phyloP scores from a whole-genome alignment of 192 early-diverging fungal species.

The Podila epicladia region DNA sequence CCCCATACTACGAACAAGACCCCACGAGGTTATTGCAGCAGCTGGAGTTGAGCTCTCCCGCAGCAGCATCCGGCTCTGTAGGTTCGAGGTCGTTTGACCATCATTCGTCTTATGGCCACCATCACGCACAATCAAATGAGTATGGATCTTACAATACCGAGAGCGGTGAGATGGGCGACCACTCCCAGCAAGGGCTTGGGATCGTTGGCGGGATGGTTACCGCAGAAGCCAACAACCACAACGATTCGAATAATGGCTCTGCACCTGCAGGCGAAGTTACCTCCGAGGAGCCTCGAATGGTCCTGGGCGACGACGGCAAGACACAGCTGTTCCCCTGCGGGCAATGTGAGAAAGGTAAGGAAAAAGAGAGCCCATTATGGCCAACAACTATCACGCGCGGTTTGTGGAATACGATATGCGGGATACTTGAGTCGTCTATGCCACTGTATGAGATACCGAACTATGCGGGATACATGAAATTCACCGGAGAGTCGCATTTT shows the following conservation, averaged over 20 bases:
- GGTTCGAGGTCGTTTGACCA: not conserved
- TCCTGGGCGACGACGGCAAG: constrained; percentile 45
- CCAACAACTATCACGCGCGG: not conserved
- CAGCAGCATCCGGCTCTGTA: not conserved
- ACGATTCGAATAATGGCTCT: not conserved
- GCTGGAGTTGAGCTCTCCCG: not conserved
- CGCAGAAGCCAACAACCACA: not conserved
- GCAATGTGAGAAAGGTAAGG: constrained; percentile 18
- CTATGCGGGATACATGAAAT: not conserved
- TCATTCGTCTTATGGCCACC: not conserved
- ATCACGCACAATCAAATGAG: not conserved
- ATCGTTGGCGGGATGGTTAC: constrained; percentile 34
- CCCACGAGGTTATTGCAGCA: not conserved
- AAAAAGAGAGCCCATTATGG: too few relatives aligned
- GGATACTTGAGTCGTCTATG: not conserved
- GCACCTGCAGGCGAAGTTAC: constrained; percentile 6
- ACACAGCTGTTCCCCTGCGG: constrained; percentile 35
- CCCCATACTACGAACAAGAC: constrained; percentile 2
- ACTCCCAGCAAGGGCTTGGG: constrained; percentile 14
- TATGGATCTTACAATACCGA: not conserved
- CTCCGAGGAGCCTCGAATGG: constrained; percentile 30
- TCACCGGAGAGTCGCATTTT: not conserved
- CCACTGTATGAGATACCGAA: too few relatives aligned
- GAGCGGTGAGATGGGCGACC: too few relatives aligned
- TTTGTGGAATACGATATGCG: not conserved